Percentiles rank a stretch among this genome's conserved stretches.
These are phyloP conservation scores for Rhynchospora tenuis DNA, from an alignment of 176 grass and related monocot species.

Conservation along the genomic window DNA sequence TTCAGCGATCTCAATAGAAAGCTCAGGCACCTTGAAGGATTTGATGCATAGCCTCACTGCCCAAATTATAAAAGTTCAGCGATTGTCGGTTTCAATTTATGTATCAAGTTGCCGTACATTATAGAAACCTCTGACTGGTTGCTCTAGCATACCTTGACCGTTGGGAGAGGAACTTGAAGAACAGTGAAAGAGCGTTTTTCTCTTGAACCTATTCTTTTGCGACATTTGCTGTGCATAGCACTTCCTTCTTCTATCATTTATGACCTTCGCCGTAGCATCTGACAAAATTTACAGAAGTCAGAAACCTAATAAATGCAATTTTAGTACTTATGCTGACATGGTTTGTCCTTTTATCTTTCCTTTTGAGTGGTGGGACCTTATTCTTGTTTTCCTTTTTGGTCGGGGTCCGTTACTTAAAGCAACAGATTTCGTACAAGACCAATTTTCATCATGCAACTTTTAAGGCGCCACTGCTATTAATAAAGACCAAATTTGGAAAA, in stretches of 20 bases:
- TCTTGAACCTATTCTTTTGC: constrained; percentile 46
- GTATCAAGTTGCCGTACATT: constrained; percentile 15
- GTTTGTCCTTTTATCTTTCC: neutral
- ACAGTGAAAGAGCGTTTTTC: constrained; percentile 32
- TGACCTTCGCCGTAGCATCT: constrained; percentile 37
- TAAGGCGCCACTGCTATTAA: constrained; percentile 11
- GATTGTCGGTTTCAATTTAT: constrained; percentile 17
- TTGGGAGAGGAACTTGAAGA: constrained; percentile 19
- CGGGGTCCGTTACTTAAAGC: neutral
- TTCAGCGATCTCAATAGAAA: constrained; percentile 73
- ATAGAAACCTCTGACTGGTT: constrained; percentile 13
- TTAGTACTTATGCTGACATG: neutral
- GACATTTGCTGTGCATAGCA: constrained; percentile 37
- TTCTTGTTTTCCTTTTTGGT: constrained; percentile 23
- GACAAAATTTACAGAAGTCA: constrained; percentile 29
- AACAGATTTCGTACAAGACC: neutral
- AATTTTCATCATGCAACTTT: neutral
- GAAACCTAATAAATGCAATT: constrained; percentile 21
- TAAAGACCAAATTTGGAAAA: constrained; percentile 28
- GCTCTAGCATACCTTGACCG: constrained; percentile 36
- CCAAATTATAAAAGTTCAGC: constrained; percentile 29
- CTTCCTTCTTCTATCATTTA: constrained; percentile 38
- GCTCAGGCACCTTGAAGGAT: constrained; percentile 77
- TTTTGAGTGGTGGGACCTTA: constrained; percentile 17
- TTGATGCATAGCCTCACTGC: constrained; percentile 84